phyloP scores from a whole-genome alignment of 169 alveolate genomes.

The Plasmodium inui region DNA sequence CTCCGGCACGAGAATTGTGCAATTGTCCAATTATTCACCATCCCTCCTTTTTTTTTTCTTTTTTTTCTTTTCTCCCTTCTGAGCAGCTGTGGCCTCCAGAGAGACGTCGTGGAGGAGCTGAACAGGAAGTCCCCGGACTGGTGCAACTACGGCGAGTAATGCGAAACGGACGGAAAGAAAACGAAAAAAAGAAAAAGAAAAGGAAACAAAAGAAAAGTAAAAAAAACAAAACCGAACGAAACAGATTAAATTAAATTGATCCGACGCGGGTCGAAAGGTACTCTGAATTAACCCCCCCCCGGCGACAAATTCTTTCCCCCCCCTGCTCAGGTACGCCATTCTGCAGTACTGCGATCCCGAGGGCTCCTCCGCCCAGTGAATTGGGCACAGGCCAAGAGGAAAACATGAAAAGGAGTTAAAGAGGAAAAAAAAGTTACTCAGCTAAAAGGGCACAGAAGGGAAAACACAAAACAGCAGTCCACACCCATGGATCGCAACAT shows the following conservation, averaged over 20 bases:
- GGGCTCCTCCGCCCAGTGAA: not conserved
- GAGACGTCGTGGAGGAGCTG: conserved; percentile 33
- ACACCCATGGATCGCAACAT: not conserved
- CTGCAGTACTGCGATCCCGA: conserved; percentile 22
- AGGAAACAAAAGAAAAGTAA: not conserved
- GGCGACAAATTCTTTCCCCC: not conserved
- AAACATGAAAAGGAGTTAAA: not conserved
- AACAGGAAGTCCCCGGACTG: conserved; percentile 39
- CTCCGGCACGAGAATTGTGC: not conserved
- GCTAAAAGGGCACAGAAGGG: not conserved
- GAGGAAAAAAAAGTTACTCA: not conserved
- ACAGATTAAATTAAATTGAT: not conserved
- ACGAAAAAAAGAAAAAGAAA: conserved; percentile 2
- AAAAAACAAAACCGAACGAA: not conserved
- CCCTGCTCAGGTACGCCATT: conserved; percentile 40
- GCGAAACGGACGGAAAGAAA: conserved; percentile 13
- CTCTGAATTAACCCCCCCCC: not conserved
- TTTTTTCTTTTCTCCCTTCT: not conserved
- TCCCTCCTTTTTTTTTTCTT: not conserved
- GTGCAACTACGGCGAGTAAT: conserved; percentile 72
- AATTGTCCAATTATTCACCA: not conserved
- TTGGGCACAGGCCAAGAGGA: not conserved
- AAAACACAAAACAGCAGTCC: not conserved
- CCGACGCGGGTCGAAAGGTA: not conserved
- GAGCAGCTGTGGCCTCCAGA: conserved; percentile 32